Percentiles rank a stretch among this genome's conserved stretches.
Evolutionary conservation across 371 early-diverging fungal genomes (phyloP).

Genomic region (Syncephalastrum racemosum): DNA sequence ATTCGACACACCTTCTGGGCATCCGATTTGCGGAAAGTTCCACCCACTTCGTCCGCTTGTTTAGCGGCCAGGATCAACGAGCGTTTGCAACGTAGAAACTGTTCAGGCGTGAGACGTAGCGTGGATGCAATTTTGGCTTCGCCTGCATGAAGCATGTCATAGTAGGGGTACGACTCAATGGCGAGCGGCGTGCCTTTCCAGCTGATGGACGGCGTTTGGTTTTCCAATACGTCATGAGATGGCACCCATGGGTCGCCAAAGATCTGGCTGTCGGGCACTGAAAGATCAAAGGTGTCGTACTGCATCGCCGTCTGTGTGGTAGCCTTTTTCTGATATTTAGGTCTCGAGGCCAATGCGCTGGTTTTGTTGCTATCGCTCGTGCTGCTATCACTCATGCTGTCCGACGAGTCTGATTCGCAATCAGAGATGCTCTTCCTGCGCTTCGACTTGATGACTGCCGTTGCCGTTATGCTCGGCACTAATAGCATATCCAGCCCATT

Average conservation of each 20-base stretch:
- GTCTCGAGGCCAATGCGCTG: too few relatives aligned
- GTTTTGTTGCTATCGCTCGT: too few relatives aligned
- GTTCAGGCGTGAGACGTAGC: constrained; percentile 60
- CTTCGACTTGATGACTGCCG: too few relatives aligned
- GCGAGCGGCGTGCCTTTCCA: constrained; percentile 41
- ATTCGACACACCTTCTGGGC: constrained; percentile 71
- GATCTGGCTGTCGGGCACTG: too few relatives aligned
- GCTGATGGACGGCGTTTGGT: not conserved
- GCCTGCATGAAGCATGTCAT: constrained; percentile 46
- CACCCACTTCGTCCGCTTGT: constrained; percentile 25
- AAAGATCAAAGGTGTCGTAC: too few relatives aligned
- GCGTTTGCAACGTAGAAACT: constrained; percentile 63
- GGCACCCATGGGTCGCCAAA: too few relatives aligned
- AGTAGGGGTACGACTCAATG: constrained; percentile 35
- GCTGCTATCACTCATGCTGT: too few relatives aligned
- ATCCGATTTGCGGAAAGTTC: constrained; percentile 64
- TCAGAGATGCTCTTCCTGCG: too few relatives aligned
- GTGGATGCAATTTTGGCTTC: constrained; percentile 61
- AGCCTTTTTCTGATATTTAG: not conserved
- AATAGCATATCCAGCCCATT: too few relatives aligned
- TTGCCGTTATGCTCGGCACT: too few relatives aligned
- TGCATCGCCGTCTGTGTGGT: constrained; percentile 2
- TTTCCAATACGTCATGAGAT: not conserved
- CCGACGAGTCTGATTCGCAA: too few relatives aligned
- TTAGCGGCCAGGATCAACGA: constrained; percentile 56